Evolutionary conservation across 2,329 filamentous ascomycete species (phyloP), one percentile per base, ranked within the genome.

Genomic region (Fusarium avenaceum): DNA sequence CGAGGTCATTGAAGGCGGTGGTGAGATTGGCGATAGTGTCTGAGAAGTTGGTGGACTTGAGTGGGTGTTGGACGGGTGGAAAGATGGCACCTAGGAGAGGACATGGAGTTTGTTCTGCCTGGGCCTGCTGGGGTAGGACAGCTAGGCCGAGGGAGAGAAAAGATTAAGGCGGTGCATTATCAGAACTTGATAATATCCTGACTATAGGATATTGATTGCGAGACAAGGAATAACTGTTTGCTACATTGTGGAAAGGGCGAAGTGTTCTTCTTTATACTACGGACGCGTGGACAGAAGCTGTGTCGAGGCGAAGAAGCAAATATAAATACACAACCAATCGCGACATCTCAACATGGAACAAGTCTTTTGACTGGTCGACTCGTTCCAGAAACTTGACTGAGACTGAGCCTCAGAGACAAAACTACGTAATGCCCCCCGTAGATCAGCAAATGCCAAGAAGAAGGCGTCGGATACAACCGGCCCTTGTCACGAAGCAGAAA

Each of bases 51-150:
- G 4, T 35, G 2, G 52, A 57, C 15, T 35, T 19, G 2, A 9
- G 28, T 0, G 13, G 43, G 10, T 43, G 43, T 1, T 43, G 9
- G 17, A 15, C 35, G 1, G 52, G 52, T 3, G 57, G 57, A 14
- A 57, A 57, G 10, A 59, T n/a, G 9, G 57, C 10, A 14, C 57
- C 43, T 3, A 59, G 15, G 14, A 58, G 43, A 43, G 57, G 53
- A 9, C 57, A 59, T n/a, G 32, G 32, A 2, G 11, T 6, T n/a
- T 35, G 20, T 32, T 46, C 26, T 4, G 57, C 6, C 19, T 43
- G 5, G 15, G 13, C n/a, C 22, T 48, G 33, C 9, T 28, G 43
- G 2, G 28, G 49, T 2, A 44, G 10, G 19, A 8, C 6, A n/a
- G 28, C 35, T 4, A 57, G 24, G 6, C 30, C 10, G 5, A 57